Evolutionary conservation across 192 early-diverging fungal species (phyloP).

Genomic region (Martensiomyces pterosporus): DNA sequence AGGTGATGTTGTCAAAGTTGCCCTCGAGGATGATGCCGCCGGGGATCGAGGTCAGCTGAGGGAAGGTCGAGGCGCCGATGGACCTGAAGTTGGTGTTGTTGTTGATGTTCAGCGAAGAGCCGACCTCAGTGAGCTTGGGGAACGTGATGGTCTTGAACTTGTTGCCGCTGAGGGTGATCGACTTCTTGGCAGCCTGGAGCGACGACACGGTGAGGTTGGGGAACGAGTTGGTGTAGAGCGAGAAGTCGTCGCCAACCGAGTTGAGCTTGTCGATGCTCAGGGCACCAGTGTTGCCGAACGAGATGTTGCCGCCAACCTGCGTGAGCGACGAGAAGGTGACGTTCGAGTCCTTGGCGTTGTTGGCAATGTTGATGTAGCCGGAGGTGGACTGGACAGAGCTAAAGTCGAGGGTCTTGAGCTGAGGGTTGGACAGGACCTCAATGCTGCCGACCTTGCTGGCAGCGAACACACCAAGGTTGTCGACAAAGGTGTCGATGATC

Average conservation of each 20-base stretch:
- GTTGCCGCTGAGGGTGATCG: constrained; percentile 59
- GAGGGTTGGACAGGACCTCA: constrained; percentile 56
- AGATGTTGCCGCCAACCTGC: constrained; percentile 52
- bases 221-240: constrained; percentile 58
- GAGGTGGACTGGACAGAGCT: constrained; percentile 37
- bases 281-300: constrained; percentile 53
- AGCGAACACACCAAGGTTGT: constrained; percentile 31
- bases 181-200: constrained; percentile 50
- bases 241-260: constrained; percentile 52
- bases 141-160: constrained; percentile 56
- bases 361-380: constrained; percentile 54
- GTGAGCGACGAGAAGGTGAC: constrained; percentile 52
- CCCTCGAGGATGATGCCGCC: constrained; percentile 60
- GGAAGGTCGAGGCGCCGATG: constrained; percentile 50
- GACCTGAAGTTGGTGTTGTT: constrained; percentile 60
- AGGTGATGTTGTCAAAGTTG: constrained; percentile 54
- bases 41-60: constrained; percentile 53
- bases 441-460: constrained; percentile 42
- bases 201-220: constrained; percentile 46
- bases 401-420: constrained; percentile 52
- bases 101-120: constrained; percentile 58
- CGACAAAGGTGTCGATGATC: constrained; percentile 50
- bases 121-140: constrained; percentile 52
- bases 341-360: constrained; percentile 51
- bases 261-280: constrained; percentile 49